Evolutionary conservation across 805 yeast species (phyloP).

Genomic region (Saccharomyces jurei): DNA sequence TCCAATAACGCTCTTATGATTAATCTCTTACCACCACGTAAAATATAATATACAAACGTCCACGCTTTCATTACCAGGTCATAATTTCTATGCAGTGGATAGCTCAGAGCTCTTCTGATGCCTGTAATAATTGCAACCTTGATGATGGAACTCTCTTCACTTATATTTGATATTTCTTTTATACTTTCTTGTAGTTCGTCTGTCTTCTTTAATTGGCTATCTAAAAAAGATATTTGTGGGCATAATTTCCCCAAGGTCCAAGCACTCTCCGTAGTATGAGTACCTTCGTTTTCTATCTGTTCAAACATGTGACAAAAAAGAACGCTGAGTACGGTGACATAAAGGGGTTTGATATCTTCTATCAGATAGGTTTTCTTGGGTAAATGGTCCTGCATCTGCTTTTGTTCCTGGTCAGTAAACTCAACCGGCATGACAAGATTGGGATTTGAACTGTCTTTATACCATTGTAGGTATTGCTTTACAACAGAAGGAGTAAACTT

Average conservation of each 20-base stretch:
- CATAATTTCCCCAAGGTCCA: slow-evolving; percentile 88
- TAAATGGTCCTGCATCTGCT: slow-evolving; percentile 51
- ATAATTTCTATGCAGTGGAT: slow-evolving; percentile 72
- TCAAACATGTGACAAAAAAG: slow-evolving; percentile 74
- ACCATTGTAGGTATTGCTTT: slow-evolving; percentile 40
- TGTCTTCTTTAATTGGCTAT: slow-evolving; percentile 41
- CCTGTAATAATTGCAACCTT: slow-evolving; percentile 51
- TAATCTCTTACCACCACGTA: slow-evolving; percentile 62
- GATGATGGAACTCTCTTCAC: slow-evolving; percentile 30
- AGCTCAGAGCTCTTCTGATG: slow-evolving; percentile 64
- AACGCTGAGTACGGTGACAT: slow-evolving; percentile 56
- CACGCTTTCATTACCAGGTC: slow-evolving; percentile 53
- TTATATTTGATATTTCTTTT: slow-evolving; percentile 2
- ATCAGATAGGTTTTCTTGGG: slow-evolving; percentile 58
- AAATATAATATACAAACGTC: slow-evolving; percentile 60
- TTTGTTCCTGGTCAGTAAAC: slow-evolving; percentile 54
- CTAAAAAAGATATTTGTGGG: slow-evolving; percentile 72
- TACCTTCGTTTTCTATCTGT: slow-evolving; percentile 61
- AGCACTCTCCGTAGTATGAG: slow-evolving; percentile 73
- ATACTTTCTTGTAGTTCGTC: slow-evolving; percentile 6
- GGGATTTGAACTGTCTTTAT: slow-evolving; percentile 32
- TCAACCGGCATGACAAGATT: slow-evolving; percentile 36
- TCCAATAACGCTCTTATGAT: slow-evolving; percentile 54
- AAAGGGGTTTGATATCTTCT: slow-evolving; percentile 46
- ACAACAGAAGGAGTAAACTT: slow-evolving; percentile 46